Evolutionary conservation across 805 yeast genomes (phyloP).

Genomic region (Wickerhamomyces bisporus): DNA sequence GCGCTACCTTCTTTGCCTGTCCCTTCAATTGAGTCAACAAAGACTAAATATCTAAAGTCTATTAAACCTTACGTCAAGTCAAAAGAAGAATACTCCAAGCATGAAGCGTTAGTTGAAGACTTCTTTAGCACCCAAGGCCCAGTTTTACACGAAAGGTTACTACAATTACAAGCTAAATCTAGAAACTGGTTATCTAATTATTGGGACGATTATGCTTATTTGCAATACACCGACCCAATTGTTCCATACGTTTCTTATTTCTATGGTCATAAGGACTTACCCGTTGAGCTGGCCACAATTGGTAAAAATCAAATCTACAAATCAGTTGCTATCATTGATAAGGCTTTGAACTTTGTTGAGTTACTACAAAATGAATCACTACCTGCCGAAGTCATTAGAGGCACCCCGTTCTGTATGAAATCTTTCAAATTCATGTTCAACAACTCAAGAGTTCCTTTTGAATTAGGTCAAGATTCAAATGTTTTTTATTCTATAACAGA

Average conservation of each 20-base stretch:
- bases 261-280: conserved; percentile 69
- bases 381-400: conserved; percentile 74
- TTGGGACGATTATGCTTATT: conserved; percentile 94
- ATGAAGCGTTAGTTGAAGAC: conserved; percentile 54
- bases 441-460: conserved; percentile 75
- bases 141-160: conserved; percentile 60
- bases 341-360: conserved; percentile 63
- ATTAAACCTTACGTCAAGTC: conserved; percentile 61
- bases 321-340: conserved; percentile 68
- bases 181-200: conserved; percentile 88
- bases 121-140: conserved; percentile 68
- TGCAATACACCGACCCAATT: conserved; percentile 90
- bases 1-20: conserved; percentile 83
- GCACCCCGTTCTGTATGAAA: conserved; percentile 90
- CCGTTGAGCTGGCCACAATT: conserved; percentile 34
- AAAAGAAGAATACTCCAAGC: conserved; percentile 45
- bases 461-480: conserved; percentile 55
- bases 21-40: conserved; percentile 71
- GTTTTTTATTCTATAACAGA: conserved; percentile 38
- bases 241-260: conserved; percentile 92
- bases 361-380: conserved; percentile 65
- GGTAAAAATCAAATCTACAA: conserved; percentile 64
- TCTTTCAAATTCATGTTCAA: conserved; percentile 89
- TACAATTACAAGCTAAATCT: conserved; percentile 33
- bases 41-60: conserved; percentile 61